Base-by-base conservation (phyloP, 305 asterid genomes). In the Andrographis paniculata region DNA sequence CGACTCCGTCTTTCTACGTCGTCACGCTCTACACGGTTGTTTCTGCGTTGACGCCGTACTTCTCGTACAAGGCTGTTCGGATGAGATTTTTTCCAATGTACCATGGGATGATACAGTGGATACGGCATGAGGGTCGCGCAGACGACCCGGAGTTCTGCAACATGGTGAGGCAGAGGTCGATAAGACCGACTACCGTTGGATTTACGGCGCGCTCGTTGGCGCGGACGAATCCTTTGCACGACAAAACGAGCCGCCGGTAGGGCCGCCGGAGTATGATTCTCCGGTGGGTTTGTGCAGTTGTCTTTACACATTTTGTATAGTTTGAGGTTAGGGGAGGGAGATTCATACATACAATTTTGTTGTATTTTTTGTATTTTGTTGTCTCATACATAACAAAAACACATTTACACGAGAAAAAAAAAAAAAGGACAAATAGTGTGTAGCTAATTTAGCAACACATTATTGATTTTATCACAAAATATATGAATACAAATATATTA, bases 161-260 rank as follows among this genome's bases (percentile, higher is more conserved):
- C 10, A 45, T 75, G 70, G 84, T 82, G 52, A 65, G 95, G 22
- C 85, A 91, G 63, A 75, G 95, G 47, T 91, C 96, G 1, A 83
- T 83, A 17, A 62, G 79, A 19, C 64, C 72, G 19, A 78, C 75
- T 0, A 91, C 95, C 0, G 98, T 91, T 2, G 98, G 98, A 7
- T 72, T 72, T 39, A 91, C 98, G 10, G 98, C 98, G 4, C 94
- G 96, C n/a, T 91, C 95, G 8, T 42, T 89, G 75, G 92, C 96
- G 11, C 53, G 92, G 45, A 78, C 73, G 14, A 76, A 71, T 33
- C 89, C 94, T 8, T 56, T 82, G 70, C 65, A 68, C n/a, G 67
- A 61, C 15, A 18, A 8, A 4, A 8, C 4, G 30, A 24, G 30
- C 30, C 30, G 30, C 8, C 4, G 30, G 8, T 24, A 24, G 30